Evolutionary conservation across 2,329 filamentous ascomycete species (phyloP), one percentile per base, ranked within the genome.

Genomic region (Pseudogymnoascus sp.): DNA sequence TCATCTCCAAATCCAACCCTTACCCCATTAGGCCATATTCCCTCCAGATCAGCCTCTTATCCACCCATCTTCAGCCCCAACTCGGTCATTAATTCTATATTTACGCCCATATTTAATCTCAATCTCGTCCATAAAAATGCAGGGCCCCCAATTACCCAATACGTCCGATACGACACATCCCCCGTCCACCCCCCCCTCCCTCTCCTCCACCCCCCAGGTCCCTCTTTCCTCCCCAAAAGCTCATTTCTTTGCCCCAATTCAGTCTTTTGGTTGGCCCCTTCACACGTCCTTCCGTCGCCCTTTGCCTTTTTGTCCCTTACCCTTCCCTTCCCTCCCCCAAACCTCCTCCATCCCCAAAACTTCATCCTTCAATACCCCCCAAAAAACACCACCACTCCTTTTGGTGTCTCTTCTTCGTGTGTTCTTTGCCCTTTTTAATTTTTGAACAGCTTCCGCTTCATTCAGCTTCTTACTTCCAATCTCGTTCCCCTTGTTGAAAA

Each of bases 401-500:
- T 36, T 62, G 61, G 57, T 65, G 63, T 64, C 57, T 51, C 64
- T 62, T 62, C 45, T 29, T 62, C 63, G 39, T 63, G 39, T 63
- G 59, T 54, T 63, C 66, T 64, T 67, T 67, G 64, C 63, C 64
- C 61, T 63, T 61, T 60, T 67, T 64, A 42, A 42, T 21, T 42
- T 42, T 42, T 5, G 14, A 42, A 12, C 40, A 63, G 63, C 62
- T 63, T 66, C 64, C 61, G 64, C 45, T 61, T 54, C 39, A 63
- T 61, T 54, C 37, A 26, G 54, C 39, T 65, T 57, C 45, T 70
- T 60, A 64, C 64, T 64, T 18, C 37, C n/a, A 40, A 40, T 40
- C 37, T 40, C n/a, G n/a, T 40, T 40, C n/a, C 4, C 66, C 66
- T 67, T 64, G 34, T 62, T 65, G 62, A 51, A 40, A 59, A 60